These are phyloP conservation scores for Penicillium olsonii DNA, from an alignment of 2,329 filamentous ascomycete genomes.

Conservation along the genomic window DNA sequence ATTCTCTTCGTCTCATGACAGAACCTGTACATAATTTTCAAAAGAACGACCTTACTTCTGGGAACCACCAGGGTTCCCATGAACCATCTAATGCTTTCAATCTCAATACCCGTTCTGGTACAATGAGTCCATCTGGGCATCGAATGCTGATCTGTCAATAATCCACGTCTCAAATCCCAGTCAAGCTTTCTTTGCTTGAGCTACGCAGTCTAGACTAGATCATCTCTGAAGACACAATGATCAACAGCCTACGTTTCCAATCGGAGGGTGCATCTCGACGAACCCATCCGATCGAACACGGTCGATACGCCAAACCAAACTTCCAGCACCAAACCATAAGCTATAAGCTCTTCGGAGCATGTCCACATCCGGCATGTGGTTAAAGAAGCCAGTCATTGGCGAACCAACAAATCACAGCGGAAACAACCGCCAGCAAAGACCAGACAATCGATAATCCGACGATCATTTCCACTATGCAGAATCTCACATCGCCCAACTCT, in stretches of 20 bases:
- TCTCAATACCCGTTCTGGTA: background rate
- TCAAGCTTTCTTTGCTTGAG: background rate
- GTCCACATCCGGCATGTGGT: background rate
- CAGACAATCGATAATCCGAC: too few relatives aligned
- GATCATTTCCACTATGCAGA: too few relatives aligned
- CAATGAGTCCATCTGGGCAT: background rate
- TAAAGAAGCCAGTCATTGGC: background rate
- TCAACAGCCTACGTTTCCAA: too few relatives aligned
- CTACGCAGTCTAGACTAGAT: too few relatives aligned
- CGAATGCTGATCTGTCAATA: background rate
- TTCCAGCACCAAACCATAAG: too few relatives aligned
- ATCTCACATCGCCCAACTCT: too few relatives aligned
- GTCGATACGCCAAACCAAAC: background rate
- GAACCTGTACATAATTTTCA: constrained; percentile 19
- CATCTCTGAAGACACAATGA: too few relatives aligned
- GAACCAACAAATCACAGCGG: background rate
- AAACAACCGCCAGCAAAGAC: constrained; percentile 40
- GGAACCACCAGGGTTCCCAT: constrained; percentile 5
- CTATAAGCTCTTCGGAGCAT: background rate
- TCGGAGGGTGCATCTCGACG: too few relatives aligned
- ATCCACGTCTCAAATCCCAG: background rate
- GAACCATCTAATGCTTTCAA: constrained; percentile 12
- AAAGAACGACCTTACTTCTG: background rate
- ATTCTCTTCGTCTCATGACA: constrained; percentile 1
- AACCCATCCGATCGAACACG: too few relatives aligned